Evolutionary conservation across 2,329 filamentous ascomycete genomes (phyloP).

Genomic region (Aspergillus sp.): DNA sequence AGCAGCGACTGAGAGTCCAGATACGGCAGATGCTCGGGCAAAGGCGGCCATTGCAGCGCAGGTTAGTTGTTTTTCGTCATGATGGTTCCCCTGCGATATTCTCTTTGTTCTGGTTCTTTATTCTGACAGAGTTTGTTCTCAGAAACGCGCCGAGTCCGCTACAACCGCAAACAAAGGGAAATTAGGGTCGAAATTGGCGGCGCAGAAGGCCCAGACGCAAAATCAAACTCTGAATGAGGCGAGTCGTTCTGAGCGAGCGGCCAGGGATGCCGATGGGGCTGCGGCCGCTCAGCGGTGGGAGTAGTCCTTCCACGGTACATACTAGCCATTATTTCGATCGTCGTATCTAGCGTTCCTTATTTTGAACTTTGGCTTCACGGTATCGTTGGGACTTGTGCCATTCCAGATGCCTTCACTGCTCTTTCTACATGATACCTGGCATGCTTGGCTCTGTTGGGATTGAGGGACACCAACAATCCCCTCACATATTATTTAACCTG

Average conservation of each 20-base stretch:
- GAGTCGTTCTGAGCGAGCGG: conserved; percentile 63
- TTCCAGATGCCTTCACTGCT: too few relatives aligned
- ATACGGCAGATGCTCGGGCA: conserved; percentile 58
- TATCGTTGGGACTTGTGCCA: too few relatives aligned
- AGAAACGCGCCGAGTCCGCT: conserved; percentile 66
- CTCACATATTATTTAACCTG: too few relatives aligned
- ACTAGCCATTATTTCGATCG: background rate
- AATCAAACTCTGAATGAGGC: conserved; percentile 65
- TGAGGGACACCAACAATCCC: too few relatives aligned
- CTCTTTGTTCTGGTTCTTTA: background rate
- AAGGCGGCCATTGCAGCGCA: conserved; percentile 81
- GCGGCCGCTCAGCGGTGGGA: conserved; percentile 58
- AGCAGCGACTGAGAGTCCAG: conserved; percentile 3
- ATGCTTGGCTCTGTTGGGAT: too few relatives aligned
- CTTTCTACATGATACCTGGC: too few relatives aligned
- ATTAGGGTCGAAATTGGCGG: conserved; percentile 66
- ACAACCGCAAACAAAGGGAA: conserved; percentile 56
- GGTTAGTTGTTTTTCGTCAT: conserved; percentile 52
- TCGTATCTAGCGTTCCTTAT: too few relatives aligned
- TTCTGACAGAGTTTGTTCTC: background rate
- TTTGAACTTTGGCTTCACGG: too few relatives aligned
- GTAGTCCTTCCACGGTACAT: conserved; percentile 30
- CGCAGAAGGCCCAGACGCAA: conserved; percentile 72
- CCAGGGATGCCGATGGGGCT: conserved; percentile 65
- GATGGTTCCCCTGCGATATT: background rate